These are phyloP conservation scores for Leishmania aethiopica DNA, from an alignment of 208 protist genomes.

Conservation along the genomic window DNA sequence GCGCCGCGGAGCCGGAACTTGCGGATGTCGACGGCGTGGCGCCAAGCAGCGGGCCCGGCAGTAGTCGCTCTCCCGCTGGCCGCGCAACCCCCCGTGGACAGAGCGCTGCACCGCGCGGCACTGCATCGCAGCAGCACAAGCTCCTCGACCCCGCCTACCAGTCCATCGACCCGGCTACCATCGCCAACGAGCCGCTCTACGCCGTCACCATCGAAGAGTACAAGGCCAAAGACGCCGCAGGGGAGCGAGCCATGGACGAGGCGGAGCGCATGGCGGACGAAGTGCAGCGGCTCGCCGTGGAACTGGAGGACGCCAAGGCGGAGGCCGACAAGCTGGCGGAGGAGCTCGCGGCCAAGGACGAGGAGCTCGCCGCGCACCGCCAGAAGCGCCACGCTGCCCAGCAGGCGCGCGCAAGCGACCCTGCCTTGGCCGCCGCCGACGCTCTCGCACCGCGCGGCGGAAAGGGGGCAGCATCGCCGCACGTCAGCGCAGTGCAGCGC, in stretches of 20 bases:
- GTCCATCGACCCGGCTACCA: constrained; percentile 18
- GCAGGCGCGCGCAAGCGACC: constrained; percentile 7
- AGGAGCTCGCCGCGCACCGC: constrained; percentile 5
- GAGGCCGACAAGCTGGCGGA: constrained; percentile 1
- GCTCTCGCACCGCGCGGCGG: neutral
- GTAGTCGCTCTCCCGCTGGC: neutral
- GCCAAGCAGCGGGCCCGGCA: neutral
- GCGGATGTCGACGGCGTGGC: constrained; percentile 1
- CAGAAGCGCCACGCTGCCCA: constrained; percentile 11
- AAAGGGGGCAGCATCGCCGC: neutral
- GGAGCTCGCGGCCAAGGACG: constrained; percentile 22
- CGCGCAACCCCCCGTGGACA: neutral
- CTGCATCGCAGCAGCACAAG: constrained; percentile 2
- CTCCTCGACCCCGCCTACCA: neutral
- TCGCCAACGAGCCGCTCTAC: constrained; percentile 29
- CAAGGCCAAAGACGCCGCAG: constrained; percentile 15
- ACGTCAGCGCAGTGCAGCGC: neutral
- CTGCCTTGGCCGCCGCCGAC: constrained; percentile 13
- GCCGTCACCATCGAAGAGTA: constrained; percentile 24
- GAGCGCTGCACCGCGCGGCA: neutral
- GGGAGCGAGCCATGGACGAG: constrained; percentile 4
- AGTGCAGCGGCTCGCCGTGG: constrained; percentile 8
- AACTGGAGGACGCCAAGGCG: constrained; percentile 9
- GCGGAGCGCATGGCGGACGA: constrained; percentile 10
- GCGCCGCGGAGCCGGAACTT: constrained; percentile 12